phyloP scores from a whole-genome alignment of 352 stramenopile species.

The Thraustochytrium striatum region DNA sequence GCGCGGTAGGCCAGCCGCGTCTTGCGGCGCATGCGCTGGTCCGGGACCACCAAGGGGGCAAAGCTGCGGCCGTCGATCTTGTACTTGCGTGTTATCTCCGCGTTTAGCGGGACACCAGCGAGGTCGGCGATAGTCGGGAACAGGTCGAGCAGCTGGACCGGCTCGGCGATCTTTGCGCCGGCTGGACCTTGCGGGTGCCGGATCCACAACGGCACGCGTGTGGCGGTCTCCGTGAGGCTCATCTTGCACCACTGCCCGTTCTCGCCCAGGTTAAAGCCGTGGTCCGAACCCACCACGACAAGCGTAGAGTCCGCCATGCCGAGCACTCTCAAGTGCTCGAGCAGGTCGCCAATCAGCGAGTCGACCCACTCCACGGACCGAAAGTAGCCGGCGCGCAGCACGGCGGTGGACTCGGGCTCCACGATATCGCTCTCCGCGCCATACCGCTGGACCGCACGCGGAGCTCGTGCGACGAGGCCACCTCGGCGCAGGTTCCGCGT shows the following conservation, averaged over 20 bases:
- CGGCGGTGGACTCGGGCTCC: background rate
- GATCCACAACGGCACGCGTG: slow-evolving; percentile 39
- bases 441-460: background rate
- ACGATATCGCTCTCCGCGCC: background rate
- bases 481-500: background rate
- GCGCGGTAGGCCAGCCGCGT: background rate
- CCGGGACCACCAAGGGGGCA: background rate
- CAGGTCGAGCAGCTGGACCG: slow-evolving; percentile 24
- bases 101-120: slow-evolving; percentile 9
- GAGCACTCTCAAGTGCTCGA: slow-evolving; percentile 34
- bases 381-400: slow-evolving; percentile 42
- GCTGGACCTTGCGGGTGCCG: background rate
- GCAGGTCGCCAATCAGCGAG: slow-evolving; percentile 30
- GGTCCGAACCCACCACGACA: slow-evolving; percentile 50
- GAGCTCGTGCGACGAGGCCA: background rate
- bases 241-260: slow-evolving; percentile 46
- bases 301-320: slow-evolving; percentile 44
- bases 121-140: slow-evolving; percentile 23
- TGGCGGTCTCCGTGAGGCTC: slow-evolving; percentile 11
- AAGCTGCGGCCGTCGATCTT: slow-evolving; percentile 13
- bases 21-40: background rate
- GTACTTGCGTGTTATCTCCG: background rate
- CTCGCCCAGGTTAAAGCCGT: slow-evolving; percentile 49
- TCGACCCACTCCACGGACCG: slow-evolving; percentile 40
- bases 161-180: background rate